Conservation (phyloP, 768 basidiomycete species). For the Asterophora parasitica region DNA sequence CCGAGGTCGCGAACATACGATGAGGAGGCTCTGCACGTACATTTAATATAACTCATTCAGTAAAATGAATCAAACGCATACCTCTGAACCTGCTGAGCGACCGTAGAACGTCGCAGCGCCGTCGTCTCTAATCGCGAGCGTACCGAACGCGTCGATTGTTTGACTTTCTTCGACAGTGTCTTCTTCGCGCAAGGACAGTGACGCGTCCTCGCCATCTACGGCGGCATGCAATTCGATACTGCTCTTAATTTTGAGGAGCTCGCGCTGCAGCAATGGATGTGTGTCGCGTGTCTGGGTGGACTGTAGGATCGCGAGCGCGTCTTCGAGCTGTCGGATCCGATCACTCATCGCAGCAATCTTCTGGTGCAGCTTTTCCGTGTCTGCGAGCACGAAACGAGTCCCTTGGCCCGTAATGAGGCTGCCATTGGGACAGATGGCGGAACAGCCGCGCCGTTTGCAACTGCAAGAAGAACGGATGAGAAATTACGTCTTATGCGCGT, state of each 20-base stretch:
- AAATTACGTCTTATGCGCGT: background rate
- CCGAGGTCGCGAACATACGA: conserved; percentile 34
- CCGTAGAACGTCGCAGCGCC: conserved; percentile 71
- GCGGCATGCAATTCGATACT: conserved; percentile 66
- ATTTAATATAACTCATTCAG: conserved; percentile 1
- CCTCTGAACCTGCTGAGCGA: conserved; percentile 69
- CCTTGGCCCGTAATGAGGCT: conserved; percentile 75
- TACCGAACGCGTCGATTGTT: conserved; percentile 68
- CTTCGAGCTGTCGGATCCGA: conserved; percentile 68
- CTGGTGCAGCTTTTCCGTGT: conserved; percentile 63
- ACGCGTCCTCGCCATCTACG: conserved; percentile 33
- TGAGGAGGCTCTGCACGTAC: conserved; percentile 43
- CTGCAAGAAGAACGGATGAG: conserved; percentile 18
- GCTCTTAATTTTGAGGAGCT: conserved; percentile 61
- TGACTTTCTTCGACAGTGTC: conserved; percentile 34
- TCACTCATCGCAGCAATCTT: conserved; percentile 68
- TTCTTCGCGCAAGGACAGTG: conserved; percentile 18
- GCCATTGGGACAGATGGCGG: conserved; percentile 75
- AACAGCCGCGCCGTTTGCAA: conserved; percentile 71
- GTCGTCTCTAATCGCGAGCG: conserved; percentile 62
- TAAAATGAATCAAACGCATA: conserved; percentile 30
- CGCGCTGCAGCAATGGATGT: conserved; percentile 57
- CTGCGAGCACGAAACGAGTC: conserved; percentile 70
- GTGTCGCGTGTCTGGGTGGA: conserved; percentile 41
- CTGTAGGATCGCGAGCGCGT: conserved; percentile 56